phyloP scores from a whole-genome alignment of 768 basidiomycete species.

The Suillus lakei region DNA sequence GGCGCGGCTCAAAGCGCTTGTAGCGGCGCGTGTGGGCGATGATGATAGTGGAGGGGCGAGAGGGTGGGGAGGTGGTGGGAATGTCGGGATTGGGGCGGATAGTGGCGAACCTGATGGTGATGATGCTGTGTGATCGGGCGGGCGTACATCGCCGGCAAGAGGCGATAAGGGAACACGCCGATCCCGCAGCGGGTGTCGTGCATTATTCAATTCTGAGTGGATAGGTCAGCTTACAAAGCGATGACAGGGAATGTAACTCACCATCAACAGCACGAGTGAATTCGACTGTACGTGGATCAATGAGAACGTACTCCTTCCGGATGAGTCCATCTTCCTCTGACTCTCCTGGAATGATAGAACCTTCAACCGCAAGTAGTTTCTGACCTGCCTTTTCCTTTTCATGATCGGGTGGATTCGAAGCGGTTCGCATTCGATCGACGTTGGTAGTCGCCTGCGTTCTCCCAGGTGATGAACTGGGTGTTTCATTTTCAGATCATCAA shows the following conservation, averaged over 20 bases:
- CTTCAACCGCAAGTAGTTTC: slow-evolving; percentile 52
- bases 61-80: slow-evolving; percentile 66
- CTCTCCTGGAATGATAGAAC: slow-evolving; percentile 79
- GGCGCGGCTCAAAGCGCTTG: slow-evolving; percentile 79
- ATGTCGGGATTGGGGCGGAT: slow-evolving; percentile 36
- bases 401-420: slow-evolving; percentile 15
- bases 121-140: slow-evolving; percentile 38
- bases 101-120: slow-evolving; percentile 29
- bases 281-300: slow-evolving; percentile 89
- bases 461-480: slow-evolving; percentile 20
- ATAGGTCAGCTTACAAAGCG: slow-evolving; percentile 17
- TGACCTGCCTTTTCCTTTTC: slow-evolving; percentile 16
- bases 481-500: slow-evolving; percentile 12
- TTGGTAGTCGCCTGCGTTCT: slow-evolving; percentile 19
- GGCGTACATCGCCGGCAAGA: slow-evolving; percentile 47
- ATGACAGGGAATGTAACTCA: slow-evolving; percentile 37
- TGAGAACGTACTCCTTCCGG: slow-evolving; percentile 90
- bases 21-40: slow-evolving; percentile 68
- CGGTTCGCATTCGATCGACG: slow-evolving; percentile 16
- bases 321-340: slow-evolving; percentile 83
- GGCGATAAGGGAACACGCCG: slow-evolving; percentile 54
- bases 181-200: slow-evolving; percentile 64
- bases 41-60: slow-evolving; percentile 62
- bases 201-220: slow-evolving; percentile 62
- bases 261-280: slow-evolving; percentile 93